Evolutionary conservation across 2,329 filamentous ascomycete genomes (phyloP), one percentile per base, ranked within the genome.

Genomic region (Ambrosiella beaveri): DNA sequence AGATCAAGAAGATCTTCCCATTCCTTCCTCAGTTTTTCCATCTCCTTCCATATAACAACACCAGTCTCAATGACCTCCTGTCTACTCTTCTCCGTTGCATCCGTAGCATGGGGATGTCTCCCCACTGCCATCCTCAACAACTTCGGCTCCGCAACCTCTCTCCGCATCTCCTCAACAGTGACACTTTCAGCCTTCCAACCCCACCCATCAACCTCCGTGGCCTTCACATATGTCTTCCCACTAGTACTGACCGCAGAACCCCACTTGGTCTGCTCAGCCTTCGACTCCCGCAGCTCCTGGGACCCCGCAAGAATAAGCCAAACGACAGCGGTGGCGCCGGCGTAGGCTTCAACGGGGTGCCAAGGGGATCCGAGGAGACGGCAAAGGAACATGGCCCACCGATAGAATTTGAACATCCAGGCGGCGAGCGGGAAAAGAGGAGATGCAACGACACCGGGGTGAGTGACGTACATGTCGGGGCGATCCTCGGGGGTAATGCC

Each of bases 201-300:
- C 89, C 90, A 96, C 7, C 88, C 87, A 49, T 87, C 82, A 2
- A 95, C 84, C 68, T 95, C 88, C 1, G 89, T 94, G 65, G 81
- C 80, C 69, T 84, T 85, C 4, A 88, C 79, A 44, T 76, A 72
- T 60, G 79, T 76, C 17, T 75, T 71, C 0, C 84, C 82, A 57
- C 71, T 68, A 9, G 77, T 68, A 62, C 84, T 77, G 7, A 77
- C 78, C n/a, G 80, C 78, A 37, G 85, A 86, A 2, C 91, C 91
- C 91, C 91, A 97, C 72, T 97, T 97, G 58, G 73, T 55, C 69
- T 77, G 67, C 74, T 82, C 62, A 3, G 75, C 78, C 36, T 66
- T 73, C 41, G 75, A 67, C 1, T 72, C 73, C 55, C 87, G 79
- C 12, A 90, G 74, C 17, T 75, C 73, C 13, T 78, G 77, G 59